Conservation (phyloP, 139 green algal species). For the Chlorella sp. region DNA sequence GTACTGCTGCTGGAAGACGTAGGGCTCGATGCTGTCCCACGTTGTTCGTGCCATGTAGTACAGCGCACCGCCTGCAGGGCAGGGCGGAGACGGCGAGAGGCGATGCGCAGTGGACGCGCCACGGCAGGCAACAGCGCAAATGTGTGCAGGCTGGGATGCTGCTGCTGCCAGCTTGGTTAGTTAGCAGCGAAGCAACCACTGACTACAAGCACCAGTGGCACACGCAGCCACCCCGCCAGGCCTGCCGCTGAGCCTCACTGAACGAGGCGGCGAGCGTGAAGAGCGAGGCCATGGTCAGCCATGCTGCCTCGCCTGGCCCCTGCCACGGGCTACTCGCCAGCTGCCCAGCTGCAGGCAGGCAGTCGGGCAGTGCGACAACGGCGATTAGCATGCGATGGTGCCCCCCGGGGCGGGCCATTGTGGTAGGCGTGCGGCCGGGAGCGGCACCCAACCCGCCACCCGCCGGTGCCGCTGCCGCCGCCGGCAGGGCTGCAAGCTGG, state of each 20-base stretch:
- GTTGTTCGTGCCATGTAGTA: constrained; percentile 35
- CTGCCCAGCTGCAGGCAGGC: not conserved
- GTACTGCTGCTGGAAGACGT: constrained; percentile 18
- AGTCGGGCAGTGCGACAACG: not conserved
- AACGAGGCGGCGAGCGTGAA: constrained; percentile 30
- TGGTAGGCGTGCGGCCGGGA: too few species aligned
- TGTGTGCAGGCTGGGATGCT: too few species aligned
- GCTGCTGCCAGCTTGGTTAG: too few species aligned
- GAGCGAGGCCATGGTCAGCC: constrained; percentile 26
- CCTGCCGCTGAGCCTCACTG: not conserved
- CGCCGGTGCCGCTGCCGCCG: not conserved
- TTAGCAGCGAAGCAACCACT: too few species aligned
- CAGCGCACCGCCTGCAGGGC: constrained; percentile 33
- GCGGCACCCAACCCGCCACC: not conserved
- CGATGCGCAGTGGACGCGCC: too few species aligned
- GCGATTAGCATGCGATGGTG: not conserved
- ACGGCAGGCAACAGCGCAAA: too few species aligned
- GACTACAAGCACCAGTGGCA: not conserved
- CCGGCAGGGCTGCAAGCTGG: not conserved
- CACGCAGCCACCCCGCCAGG: not conserved
- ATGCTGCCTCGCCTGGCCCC: not conserved
- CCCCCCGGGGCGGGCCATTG: not conserved
- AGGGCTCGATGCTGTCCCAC: constrained; percentile 46
- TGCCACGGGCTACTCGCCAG: constrained; percentile 6
- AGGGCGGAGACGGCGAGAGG: not conserved